Evolutionary conservation across 176 grass and related monocot species (phyloP).

Genomic region (Rhynchospora tenuis): DNA sequence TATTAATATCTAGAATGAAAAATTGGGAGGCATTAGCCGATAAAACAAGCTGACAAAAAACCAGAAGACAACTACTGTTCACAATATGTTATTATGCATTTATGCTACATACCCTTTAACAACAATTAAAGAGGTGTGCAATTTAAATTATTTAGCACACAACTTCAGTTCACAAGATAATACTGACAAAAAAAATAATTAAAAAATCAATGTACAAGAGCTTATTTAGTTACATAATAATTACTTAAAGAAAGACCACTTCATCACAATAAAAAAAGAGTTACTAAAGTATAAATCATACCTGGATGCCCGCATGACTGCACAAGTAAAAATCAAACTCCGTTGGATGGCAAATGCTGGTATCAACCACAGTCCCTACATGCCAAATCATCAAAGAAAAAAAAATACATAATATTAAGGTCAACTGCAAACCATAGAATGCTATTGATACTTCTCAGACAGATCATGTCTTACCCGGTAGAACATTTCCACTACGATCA

Average conservation of each 20-base stretch:
- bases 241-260: not conserved
- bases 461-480: constrained; percentile 33
- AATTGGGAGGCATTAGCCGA: too few species aligned
- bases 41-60: too few species aligned
- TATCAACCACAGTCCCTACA: constrained; percentile 75
- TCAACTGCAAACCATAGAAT: not conserved
- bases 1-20: too few species aligned
- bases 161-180: not conserved
- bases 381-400: not conserved
- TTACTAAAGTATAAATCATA: constrained; percentile 8
- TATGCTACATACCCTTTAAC: not conserved
- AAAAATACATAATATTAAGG: not conserved
- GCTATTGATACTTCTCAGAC: not conserved
- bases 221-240: too few species aligned
- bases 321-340: constrained; percentile 79
- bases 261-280: not conserved
- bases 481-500: constrained; percentile 32
- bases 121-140: not conserved
- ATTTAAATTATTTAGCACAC: not conserved
- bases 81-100: not conserved
- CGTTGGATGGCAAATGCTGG: constrained; percentile 59
- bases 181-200: not conserved
- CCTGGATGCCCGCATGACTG: constrained; percentile 73
- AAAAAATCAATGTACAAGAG: not conserved
- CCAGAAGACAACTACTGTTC: too few species aligned